Evolutionary conservation across 2,329 filamentous ascomycete species (phyloP).

Genomic region (Fusarium abutilonis): DNA sequence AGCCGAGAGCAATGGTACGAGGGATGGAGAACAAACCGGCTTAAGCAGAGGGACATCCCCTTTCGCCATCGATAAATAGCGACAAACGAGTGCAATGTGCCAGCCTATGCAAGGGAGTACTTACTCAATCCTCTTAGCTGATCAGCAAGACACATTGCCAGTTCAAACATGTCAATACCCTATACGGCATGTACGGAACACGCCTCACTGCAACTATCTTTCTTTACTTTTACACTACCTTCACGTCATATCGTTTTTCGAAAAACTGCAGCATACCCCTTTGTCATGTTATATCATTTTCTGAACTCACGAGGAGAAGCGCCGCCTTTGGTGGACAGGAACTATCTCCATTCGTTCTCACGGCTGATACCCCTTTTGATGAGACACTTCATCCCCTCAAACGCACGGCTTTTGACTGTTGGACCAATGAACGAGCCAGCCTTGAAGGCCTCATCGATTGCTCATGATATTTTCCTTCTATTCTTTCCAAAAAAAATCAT

Average conservation of each 20-base stretch:
- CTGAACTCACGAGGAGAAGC: slow-evolving; percentile 31
- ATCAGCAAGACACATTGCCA: slow-evolving; percentile 9
- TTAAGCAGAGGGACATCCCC: slow-evolving; percentile 64
- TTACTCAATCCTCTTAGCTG: neutral
- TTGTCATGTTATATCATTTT: slow-evolving; percentile 41
- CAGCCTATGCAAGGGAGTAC: slow-evolving; percentile 16
- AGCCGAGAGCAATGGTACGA: slow-evolving; percentile 96
- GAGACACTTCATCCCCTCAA: slow-evolving; percentile 25
- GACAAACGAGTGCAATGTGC: slow-evolving; percentile 4
- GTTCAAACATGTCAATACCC: slow-evolving; percentile 25
- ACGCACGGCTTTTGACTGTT: slow-evolving; percentile 21
- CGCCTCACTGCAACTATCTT: slow-evolving; percentile 34
- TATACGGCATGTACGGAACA: slow-evolving; percentile 28
- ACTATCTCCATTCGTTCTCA: slow-evolving; percentile 27
- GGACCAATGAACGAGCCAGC: slow-evolving; percentile 21
- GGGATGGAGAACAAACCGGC: slow-evolving; percentile 83
- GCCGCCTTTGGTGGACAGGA: slow-evolving; percentile 12
- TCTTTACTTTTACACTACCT: slow-evolving; percentile 35
- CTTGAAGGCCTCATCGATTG: slow-evolving; percentile 27
- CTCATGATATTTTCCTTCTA: slow-evolving; percentile 29
- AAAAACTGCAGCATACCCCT: slow-evolving; percentile 52
- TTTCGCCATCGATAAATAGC: slow-evolving; percentile 49
- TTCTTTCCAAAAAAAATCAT: slow-evolving; percentile 29
- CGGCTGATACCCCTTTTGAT: slow-evolving; percentile 36
- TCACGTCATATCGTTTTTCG: slow-evolving; percentile 41